Percentiles rank a stretch among this genome's conserved stretches.
These are phyloP conservation scores for Claviceps fusiformis DNA, from an alignment of 2,329 filamentous ascomycete genomes.

Conservation along the genomic window DNA sequence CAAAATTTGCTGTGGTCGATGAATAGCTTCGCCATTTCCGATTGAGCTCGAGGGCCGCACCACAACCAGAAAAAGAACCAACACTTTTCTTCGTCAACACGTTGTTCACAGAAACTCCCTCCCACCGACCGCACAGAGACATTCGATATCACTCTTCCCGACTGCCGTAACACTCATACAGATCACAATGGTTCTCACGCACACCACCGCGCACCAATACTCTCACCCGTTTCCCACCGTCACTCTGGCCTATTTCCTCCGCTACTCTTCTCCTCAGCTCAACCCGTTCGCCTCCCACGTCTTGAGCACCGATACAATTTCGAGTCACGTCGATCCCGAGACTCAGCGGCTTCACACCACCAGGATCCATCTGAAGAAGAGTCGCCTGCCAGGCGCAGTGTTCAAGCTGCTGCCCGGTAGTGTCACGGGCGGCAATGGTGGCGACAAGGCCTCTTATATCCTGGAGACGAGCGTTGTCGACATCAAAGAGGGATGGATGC, in stretches of 20 bases:
- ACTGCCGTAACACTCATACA: neutral
- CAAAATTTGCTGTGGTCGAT: constrained; percentile 9
- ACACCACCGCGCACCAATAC: constrained; percentile 58
- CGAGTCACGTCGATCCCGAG: constrained; percentile 55
- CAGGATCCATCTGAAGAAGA: constrained; percentile 70
- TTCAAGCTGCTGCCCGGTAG: constrained; percentile 62
- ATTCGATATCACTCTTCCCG: neutral
- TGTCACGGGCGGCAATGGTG: constrained; percentile 48
- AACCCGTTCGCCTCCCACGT: constrained; percentile 77
- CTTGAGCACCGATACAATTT: constrained; percentile 70
- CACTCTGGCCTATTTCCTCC: constrained; percentile 78
- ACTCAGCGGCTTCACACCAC: constrained; percentile 66
- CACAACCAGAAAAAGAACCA: constrained; percentile 1
- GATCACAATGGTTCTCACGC: constrained; percentile 45
- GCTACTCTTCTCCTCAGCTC: constrained; percentile 56
- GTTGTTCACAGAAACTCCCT: constrained; percentile 4
- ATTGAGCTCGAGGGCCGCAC: constrained; percentile 11
- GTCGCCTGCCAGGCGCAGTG: constrained; percentile 59
- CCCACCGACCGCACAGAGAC: constrained; percentile 3
- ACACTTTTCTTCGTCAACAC: too few species aligned
- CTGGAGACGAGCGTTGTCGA: constrained; percentile 70
- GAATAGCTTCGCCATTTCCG: constrained; percentile 11
- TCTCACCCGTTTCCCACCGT: constrained; percentile 74
- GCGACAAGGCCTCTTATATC: constrained; percentile 64
- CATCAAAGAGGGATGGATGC: constrained; percentile 70